A percentile compares a stretch with the other conserved stretches of the same genome.
Evolutionary conservation across 2,329 filamentous ascomycete genomes (phyloP).

Genomic region (Purpureocillium lavendulum): DNA sequence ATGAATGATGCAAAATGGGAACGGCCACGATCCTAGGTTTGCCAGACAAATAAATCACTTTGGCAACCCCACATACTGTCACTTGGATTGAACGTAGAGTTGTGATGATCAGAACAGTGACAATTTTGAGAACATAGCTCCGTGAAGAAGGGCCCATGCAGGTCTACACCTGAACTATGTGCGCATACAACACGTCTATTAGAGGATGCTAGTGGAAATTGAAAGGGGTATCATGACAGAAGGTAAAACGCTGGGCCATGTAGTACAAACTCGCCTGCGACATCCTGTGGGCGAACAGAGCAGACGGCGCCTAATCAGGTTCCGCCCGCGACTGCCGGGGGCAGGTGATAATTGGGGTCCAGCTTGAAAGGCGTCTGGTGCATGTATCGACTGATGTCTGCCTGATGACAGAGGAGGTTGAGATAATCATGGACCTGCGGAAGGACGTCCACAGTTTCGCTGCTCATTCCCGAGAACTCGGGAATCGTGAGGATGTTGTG

Average conservation of each 20-base stretch:
- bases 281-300: no score
- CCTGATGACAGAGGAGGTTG: conserved; percentile 42
- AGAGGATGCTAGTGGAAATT: background rate
- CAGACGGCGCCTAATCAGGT: background rate
- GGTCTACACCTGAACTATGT: no score
- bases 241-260: no score
- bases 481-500: conserved; percentile 74
- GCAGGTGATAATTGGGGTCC: conserved; percentile 16
- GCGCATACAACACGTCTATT: background rate
- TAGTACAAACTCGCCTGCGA: no score
- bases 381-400: conserved; percentile 57
- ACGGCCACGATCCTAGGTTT: conserved; percentile 18
- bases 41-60: conserved; percentile 10
- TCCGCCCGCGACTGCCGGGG: background rate
- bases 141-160: no score
- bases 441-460: conserved; percentile 36
- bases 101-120: no score
- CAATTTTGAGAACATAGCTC: no score
- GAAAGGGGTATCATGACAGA: background rate
- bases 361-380: conserved; percentile 39
- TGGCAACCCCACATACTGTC: no score
- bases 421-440: conserved; percentile 55
- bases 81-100: no score
- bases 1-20: conserved; percentile 18
- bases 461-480: conserved; percentile 53